Conservation (phyloP, 2,329 filamentous ascomycete species). For the Endothia cerciana region DNA sequence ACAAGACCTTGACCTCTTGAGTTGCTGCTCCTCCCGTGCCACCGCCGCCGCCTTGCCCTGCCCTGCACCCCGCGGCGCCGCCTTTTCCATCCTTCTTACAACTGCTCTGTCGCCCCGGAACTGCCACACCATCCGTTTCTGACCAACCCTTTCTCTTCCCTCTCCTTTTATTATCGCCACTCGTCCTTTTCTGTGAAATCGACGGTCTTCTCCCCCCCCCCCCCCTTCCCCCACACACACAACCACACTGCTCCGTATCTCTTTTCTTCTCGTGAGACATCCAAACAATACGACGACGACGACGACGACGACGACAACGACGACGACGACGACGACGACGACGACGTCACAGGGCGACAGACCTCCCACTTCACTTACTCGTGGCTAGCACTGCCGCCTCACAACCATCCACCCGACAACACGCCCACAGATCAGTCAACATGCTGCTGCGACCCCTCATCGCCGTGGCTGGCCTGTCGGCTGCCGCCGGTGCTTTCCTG, state of each 20-base stretch:
- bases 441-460: slow-evolving; percentile 50
- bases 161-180: background rate
- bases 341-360: background rate
- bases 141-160: background rate
- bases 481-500: slow-evolving; percentile 51
- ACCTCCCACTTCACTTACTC: background rate
- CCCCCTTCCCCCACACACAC: too few species aligned
- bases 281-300: background rate
- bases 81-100: slow-evolving; percentile 1
- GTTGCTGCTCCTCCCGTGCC: too few species aligned
- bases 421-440: background rate
- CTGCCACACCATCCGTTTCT: background rate
- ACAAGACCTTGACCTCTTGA: too few species aligned
- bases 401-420: slow-evolving; percentile 6
- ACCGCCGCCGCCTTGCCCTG: background rate
- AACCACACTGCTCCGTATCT: background rate
- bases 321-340: background rate
- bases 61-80: background rate
- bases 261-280: background rate
- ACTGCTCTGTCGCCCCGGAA: background rate
- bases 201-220: slow-evolving; percentile 6
- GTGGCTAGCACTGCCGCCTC: background rate
- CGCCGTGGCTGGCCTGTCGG: slow-evolving; percentile 44
- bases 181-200: slow-evolving; percentile 13
- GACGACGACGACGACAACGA: background rate